Percentiles rank a stretch among this genome's conserved stretches.
phyloP scores from a whole-genome alignment of 495 filamentous ascomycete genomes.

The Aspergillus carlsbadensis region DNA sequence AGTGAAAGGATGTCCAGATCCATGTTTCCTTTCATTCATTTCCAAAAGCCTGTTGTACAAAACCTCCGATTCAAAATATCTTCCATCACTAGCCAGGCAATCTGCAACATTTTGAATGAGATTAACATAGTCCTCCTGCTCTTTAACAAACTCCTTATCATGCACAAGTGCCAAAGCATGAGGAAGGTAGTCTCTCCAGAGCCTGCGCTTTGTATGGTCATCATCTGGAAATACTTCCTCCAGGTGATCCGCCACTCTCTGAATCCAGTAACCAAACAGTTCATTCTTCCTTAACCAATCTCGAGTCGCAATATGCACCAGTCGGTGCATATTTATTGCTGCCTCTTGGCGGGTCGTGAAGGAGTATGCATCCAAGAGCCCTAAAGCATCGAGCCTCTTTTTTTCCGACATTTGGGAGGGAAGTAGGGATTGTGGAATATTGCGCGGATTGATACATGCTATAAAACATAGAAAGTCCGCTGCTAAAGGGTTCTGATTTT shows the following conservation, averaged over 20 bases:
- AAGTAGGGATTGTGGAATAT: conserved; percentile 32
- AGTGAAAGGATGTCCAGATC: neutral
- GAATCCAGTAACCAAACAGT: neutral
- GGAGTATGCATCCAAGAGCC: conserved; percentile 22
- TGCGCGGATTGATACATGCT: conserved; percentile 34
- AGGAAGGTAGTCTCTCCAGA: conserved; percentile 2
- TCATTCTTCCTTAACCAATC: conserved; percentile 9
- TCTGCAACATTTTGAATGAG: no score
- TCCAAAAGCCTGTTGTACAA: conserved; percentile 7
- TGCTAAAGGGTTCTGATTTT: conserved; percentile 24
- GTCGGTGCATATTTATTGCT: conserved; percentile 16
- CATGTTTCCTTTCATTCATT: neutral
- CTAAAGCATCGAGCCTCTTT: conserved; percentile 16
- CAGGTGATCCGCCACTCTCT: neutral
- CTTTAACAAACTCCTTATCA: neutral
- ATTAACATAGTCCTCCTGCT: no score
- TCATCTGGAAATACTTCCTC: neutral
- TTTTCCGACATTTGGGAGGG: conserved; percentile 8
- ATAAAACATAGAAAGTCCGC: conserved; percentile 42
- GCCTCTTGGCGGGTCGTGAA: conserved; percentile 17
- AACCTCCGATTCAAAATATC: conserved; percentile 2
- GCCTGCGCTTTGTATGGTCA: neutral
- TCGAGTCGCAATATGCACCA: conserved; percentile 24
- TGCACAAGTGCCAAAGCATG: neutral
- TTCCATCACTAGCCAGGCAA: neutral